These are phyloP conservation scores for Roridomyces roridus DNA, from an alignment of 768 basidiomycete species.

Conservation along the genomic window DNA sequence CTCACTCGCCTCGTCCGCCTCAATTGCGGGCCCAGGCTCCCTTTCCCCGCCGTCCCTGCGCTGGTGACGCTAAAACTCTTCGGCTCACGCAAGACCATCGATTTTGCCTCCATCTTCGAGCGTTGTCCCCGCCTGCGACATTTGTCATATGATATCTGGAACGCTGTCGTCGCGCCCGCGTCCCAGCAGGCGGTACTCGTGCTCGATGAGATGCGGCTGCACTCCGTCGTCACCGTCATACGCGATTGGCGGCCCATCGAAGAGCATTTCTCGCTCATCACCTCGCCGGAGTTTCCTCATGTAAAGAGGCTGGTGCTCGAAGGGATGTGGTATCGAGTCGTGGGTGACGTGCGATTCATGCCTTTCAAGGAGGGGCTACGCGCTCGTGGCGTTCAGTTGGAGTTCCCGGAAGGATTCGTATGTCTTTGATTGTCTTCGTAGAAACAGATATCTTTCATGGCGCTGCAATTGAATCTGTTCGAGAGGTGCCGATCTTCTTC, in stretches of 20 bases:
- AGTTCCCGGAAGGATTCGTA: too few relatives aligned
- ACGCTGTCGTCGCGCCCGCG: background rate
- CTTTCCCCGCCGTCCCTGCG: background rate
- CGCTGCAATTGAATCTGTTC: too few relatives aligned
- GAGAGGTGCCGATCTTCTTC: too few relatives aligned
- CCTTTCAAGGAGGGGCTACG: background rate
- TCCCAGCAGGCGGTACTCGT: background rate
- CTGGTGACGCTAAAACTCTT: background rate
- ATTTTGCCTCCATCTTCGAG: background rate
- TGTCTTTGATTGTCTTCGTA: too few relatives aligned
- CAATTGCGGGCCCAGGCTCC: background rate
- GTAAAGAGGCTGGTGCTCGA: constrained; percentile 1
- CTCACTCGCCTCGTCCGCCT: background rate
- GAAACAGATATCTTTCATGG: too few relatives aligned
- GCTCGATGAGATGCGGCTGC: background rate
- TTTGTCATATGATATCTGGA: background rate
- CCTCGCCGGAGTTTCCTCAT: background rate
- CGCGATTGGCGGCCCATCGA: background rate
- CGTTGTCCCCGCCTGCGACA: background rate
- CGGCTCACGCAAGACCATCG: background rate
- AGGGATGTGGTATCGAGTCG: background rate
- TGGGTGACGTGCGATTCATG: background rate
- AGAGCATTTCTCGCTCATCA: background rate
- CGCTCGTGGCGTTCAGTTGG: background rate
- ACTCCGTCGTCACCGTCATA: background rate